These are phyloP conservation scores for Sclerospora graminicola DNA, from an alignment of 352 stramenopile species.

Conservation along the genomic window DNA sequence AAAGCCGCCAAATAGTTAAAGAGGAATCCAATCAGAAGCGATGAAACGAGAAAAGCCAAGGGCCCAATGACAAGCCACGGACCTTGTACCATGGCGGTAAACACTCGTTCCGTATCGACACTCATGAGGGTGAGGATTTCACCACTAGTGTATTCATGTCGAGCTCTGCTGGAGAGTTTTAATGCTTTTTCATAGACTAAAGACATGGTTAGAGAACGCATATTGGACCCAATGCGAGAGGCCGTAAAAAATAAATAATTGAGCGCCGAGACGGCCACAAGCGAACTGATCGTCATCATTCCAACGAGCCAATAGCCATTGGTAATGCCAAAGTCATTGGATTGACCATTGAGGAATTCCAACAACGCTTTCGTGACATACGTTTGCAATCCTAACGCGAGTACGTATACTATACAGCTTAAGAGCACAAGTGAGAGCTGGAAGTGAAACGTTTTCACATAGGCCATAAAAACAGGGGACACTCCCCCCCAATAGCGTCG, in stretches of 20 bases:
- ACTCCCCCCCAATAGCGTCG: constrained; percentile 3
- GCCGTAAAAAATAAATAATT: constrained; percentile 30
- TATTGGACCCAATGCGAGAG: constrained; percentile 28
- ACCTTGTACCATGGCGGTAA: constrained; percentile 15
- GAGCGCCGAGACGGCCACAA: constrained; percentile 17
- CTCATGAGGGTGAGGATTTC: constrained; percentile 33
- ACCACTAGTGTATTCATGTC: constrained; percentile 26
- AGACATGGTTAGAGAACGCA: constrained; percentile 32
- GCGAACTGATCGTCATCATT: constrained; percentile 12
- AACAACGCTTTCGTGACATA: constrained; percentile 20
- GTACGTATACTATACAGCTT: constrained; percentile 18
- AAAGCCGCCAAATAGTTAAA: constrained; percentile 15
- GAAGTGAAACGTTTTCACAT: constrained; percentile 7
- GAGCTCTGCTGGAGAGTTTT: constrained; percentile 36
- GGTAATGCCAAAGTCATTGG: constrained; percentile 19
- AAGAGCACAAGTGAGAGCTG: constrained; percentile 8
- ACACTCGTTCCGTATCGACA: constrained; percentile 31
- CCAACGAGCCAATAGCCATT: constrained; percentile 23
- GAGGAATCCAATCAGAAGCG: constrained; percentile 21
- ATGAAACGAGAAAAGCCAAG: constrained; percentile 14
- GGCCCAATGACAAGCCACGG: constrained; percentile 24
- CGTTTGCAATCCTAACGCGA: constrained; percentile 17
- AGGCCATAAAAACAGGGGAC: constrained; percentile 13
- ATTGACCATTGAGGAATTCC: constrained; percentile 17
- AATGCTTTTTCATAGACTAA: constrained; percentile 43